A percentile compares a stretch with the other conserved stretches of the same genome.
phyloP scores from a whole-genome alignment of 2,329 filamentous ascomycete species.

The Pezicula neosporulosa region DNA sequence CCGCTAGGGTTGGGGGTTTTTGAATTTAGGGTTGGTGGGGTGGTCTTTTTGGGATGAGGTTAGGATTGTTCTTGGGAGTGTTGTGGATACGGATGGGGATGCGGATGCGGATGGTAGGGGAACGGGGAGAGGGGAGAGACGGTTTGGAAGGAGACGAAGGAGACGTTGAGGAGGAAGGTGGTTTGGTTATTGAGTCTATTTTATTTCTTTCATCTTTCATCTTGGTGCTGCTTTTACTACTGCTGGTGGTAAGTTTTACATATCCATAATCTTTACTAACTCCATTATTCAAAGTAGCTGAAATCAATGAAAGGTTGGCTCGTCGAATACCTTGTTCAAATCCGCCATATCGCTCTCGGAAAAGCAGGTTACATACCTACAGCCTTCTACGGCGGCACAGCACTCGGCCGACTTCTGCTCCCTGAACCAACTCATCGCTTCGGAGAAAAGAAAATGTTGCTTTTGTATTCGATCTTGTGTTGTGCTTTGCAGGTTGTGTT shows the following conservation, averaged over 20 bases:
- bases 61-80: constrained; percentile 1
- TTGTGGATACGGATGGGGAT: background rate
- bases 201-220: constrained; percentile 65
- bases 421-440: constrained; percentile 56
- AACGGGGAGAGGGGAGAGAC: constrained; percentile 23
- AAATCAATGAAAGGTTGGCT: constrained; percentile 63
- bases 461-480: constrained; percentile 48
- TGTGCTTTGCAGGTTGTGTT: constrained; percentile 55
- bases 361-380: constrained; percentile 60
- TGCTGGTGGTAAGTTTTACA: constrained; percentile 22
- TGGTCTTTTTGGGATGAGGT: constrained; percentile 45
- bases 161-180: constrained; percentile 38
- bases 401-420: constrained; percentile 53
- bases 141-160: constrained; percentile 40
- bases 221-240: constrained; percentile 54
- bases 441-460: constrained; percentile 55
- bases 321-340: constrained; percentile 59
- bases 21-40: constrained; percentile 45
- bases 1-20: constrained; percentile 46
- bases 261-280: no score
- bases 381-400: constrained; percentile 54
- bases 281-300: no score
- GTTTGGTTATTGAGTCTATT: constrained; percentile 59
- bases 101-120: constrained; percentile 8
- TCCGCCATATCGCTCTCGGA: constrained; percentile 52